Base-by-base conservation (phyloP, 164 flowering plant genomes). In the Piper longum region DNA sequence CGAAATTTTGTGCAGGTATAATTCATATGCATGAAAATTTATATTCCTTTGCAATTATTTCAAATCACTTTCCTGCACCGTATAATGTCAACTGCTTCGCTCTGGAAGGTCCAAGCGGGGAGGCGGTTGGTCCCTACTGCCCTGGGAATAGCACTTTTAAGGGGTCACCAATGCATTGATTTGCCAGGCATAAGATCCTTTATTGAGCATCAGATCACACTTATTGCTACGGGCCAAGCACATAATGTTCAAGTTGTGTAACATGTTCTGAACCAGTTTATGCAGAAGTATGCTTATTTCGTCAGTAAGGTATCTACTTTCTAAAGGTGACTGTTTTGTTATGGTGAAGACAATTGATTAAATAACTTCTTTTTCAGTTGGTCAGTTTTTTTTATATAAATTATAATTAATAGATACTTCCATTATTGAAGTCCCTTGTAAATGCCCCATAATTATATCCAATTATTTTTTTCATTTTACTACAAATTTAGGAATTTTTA, bases 181-280 rank as follows among this genome's bases (percentile, higher is more conserved):
- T 78, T 92, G 72, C 98, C 98, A 43, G 96, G 87, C 64, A 92
- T 92, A 60, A 88, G 98, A 19, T 79, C 96, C 76, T 92, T 92
- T 80, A 92, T 92, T 57, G 98, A 92, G 79, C 96, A 87, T 16
- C 98, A 92, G 72, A 92, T 92, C 45, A 80, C 89, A 65, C 88
- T 86, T 63, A 81, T 89, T 66, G 95, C 96, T 11, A 92, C 89
- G 73, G 98, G 98, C 67, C 87, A 86, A 75, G 96, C 81, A 51
- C 84, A 92, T 74, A 85, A 85, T 80, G 66, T 68, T 66, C 72
- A 59, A 66, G 96, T 92, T 51, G 88, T 86, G 73, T 75, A 81
- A 75, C 96, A 89, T 74, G 98, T 83, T 43, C 68, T 89, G 52
- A 79, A 77, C 52, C 98, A 92, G 67, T 92, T 89, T 77, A 77